These are phyloP conservation scores for Umbelopsis isabellina DNA, from an alignment of 192 early-diverging fungal genomes.

Conservation along the genomic window DNA sequence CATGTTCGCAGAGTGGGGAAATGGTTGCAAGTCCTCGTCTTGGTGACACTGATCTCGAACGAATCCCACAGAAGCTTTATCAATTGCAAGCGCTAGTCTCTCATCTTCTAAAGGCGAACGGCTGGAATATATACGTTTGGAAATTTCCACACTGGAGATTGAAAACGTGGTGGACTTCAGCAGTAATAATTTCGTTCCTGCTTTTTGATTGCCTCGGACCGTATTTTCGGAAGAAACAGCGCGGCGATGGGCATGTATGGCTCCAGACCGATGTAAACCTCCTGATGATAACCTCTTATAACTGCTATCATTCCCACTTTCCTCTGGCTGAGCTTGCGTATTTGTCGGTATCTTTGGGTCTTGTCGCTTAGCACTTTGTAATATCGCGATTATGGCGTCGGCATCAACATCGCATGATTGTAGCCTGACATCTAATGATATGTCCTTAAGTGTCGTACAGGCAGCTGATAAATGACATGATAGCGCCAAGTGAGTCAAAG, in stretches of 20 bases:
- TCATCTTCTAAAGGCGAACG: not conserved
- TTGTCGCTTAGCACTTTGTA: too few relatives aligned
- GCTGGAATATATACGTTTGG: not conserved
- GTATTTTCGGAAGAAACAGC: not conserved
- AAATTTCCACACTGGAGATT: not conserved
- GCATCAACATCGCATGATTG: slow-evolving; percentile 18
- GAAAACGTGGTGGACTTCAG: not conserved
- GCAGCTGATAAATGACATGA: slow-evolving; percentile 45
- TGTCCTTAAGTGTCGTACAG: slow-evolving; percentile 41
- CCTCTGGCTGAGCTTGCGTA: not conserved
- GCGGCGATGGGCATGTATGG: not conserved
- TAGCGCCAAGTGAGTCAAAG: slow-evolving; percentile 24
- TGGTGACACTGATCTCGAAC: not conserved
- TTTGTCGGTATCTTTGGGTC: not conserved
- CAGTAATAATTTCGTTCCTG: not conserved
- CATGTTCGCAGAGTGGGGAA: slow-evolving; percentile 1
- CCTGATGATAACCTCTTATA: not conserved
- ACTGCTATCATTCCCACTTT: not conserved
- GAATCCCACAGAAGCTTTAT: not conserved
- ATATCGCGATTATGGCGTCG: not conserved
- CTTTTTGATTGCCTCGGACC: not conserved
- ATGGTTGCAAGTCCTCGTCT: not conserved
- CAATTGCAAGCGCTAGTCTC: not conserved
- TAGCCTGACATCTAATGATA: slow-evolving; percentile 28
- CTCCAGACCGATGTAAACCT: slow-evolving; percentile 16